Percentiles rank a stretch among this genome's conserved stretches.
These are phyloP conservation scores for Mimosa pudica DNA, from an alignment of 306 rosid species.

Conservation along the genomic window DNA sequence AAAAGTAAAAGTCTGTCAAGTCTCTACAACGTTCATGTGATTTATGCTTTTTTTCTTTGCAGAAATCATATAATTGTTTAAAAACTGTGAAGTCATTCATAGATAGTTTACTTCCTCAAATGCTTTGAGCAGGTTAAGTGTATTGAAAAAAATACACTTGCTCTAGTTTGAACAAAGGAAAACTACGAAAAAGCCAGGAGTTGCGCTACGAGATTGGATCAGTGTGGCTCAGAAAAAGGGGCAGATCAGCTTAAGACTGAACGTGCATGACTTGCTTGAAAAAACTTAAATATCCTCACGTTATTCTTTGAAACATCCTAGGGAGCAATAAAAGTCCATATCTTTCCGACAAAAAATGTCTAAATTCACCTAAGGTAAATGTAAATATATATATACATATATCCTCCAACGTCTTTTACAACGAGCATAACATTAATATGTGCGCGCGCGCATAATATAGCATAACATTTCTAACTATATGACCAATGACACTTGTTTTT, in stretches of 20 bases:
- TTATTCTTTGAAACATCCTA: neutral
- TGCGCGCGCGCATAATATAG: no score
- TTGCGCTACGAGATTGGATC: no score
- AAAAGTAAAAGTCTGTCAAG: neutral
- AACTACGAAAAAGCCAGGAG: no score
- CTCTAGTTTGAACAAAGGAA: neutral
- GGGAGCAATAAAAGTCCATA: no score
- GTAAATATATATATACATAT: neutral
- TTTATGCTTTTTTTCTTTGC: neutral
- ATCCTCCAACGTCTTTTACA: neutral
- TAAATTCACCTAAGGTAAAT: neutral
- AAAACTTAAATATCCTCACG: neutral
- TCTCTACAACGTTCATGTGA: neutral
- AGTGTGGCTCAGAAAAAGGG: no score
- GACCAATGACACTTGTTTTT: neutral
- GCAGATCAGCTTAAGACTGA: no score
- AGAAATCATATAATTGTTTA: neutral
- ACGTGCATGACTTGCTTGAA: no score
- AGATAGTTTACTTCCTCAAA: neutral
- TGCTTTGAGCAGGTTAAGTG: neutral
- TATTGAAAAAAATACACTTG: neutral
- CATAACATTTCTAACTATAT: no score
- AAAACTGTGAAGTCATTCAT: neutral
- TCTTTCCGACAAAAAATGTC: no score
- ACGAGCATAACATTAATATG: neutral